Evolutionary conservation across 1,284 basidiomycete genomes (phyloP).

Genomic region (Golubevia sp.): DNA sequence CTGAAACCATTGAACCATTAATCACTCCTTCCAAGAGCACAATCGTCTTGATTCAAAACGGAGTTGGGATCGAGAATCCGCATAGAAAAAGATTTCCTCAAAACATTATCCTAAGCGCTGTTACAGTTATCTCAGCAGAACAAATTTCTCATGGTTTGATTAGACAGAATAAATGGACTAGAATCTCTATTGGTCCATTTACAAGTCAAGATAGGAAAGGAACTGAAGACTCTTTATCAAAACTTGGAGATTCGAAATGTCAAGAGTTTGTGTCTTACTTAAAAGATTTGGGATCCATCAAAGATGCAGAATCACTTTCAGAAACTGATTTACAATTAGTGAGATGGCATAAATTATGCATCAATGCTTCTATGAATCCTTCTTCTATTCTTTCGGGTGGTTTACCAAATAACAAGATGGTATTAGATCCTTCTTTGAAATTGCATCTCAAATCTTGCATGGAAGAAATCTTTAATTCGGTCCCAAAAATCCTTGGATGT

Average conservation of each 20-base stretch:
- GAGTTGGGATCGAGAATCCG: slow-evolving; percentile 63
- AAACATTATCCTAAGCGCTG: slow-evolving; percentile 62
- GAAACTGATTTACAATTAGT: slow-evolving; percentile 63
- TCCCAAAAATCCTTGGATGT: slow-evolving; percentile 57
- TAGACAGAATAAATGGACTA: slow-evolving; percentile 64
- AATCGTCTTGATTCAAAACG: slow-evolving; percentile 64
- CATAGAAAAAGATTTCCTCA: slow-evolving; percentile 58
- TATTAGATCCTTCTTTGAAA: slow-evolving; percentile 58
- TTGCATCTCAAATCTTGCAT: slow-evolving; percentile 62
- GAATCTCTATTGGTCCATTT: slow-evolving; percentile 63
- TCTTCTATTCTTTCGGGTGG: slow-evolving; percentile 63
- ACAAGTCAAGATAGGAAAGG: slow-evolving; percentile 24
- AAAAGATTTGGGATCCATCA: slow-evolving; percentile 55
- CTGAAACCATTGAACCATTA: slow-evolving; percentile 52
- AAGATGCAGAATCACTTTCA: slow-evolving; percentile 62
- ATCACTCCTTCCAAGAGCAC: slow-evolving; percentile 37
- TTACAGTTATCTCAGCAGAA: slow-evolving; percentile 63
- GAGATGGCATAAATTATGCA: slow-evolving; percentile 64
- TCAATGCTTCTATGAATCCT: slow-evolving; percentile 64
- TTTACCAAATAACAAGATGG: slow-evolving; percentile 62
- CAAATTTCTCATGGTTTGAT: slow-evolving; percentile 61
- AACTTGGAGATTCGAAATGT: background rate
- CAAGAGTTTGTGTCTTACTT: slow-evolving; percentile 50
- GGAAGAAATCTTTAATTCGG: slow-evolving; percentile 63
- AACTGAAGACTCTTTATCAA: slow-evolving; percentile 12